These are phyloP conservation scores for Asterella californica DNA, from an alignment of 225 moss, liverwort and hornwort genomes.

Conservation along the genomic window DNA sequence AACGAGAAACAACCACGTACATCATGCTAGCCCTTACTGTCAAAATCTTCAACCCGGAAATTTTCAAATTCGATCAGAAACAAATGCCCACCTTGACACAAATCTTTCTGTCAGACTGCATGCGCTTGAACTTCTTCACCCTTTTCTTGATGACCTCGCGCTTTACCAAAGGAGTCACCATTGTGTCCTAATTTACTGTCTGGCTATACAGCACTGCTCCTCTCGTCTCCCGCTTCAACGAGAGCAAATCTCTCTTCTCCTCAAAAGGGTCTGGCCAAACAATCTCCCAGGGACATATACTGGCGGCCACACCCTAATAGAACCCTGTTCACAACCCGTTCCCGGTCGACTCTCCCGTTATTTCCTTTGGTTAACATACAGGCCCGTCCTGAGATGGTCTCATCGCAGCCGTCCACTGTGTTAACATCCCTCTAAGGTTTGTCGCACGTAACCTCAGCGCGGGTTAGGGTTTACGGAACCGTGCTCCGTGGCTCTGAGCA, in stretches of 20 bases:
- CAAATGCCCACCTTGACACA: conserved; percentile 59
- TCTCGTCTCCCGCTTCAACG: background rate
- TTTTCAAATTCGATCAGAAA: background rate
- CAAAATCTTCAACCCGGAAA: background rate
- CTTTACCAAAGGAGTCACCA: conserved; percentile 91
- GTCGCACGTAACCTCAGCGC: background rate
- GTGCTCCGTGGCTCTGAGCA: background rate
- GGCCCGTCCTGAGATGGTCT: background rate
- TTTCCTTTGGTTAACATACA: background rate
- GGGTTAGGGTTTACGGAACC: conserved; percentile 17
- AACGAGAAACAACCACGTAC: no score
- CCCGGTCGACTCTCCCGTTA: background rate
- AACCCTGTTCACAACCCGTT: background rate
- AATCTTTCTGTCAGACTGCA: conserved; percentile 89
- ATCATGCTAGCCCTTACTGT: background rate
- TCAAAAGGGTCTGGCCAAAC: background rate
- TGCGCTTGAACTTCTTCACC: conserved; percentile 95
- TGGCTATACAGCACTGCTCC: conserved; percentile 11
- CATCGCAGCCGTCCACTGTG: background rate
- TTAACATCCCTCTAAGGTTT: background rate
- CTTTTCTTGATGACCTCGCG: conserved; percentile 84
- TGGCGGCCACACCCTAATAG: conserved; percentile 19
- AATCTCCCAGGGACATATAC: background rate
- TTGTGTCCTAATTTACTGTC: conserved; percentile 19
- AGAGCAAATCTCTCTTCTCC: background rate